phyloP scores from a whole-genome alignment of 2,329 filamentous ascomycete genomes.

The Esteya vermicola region DNA sequence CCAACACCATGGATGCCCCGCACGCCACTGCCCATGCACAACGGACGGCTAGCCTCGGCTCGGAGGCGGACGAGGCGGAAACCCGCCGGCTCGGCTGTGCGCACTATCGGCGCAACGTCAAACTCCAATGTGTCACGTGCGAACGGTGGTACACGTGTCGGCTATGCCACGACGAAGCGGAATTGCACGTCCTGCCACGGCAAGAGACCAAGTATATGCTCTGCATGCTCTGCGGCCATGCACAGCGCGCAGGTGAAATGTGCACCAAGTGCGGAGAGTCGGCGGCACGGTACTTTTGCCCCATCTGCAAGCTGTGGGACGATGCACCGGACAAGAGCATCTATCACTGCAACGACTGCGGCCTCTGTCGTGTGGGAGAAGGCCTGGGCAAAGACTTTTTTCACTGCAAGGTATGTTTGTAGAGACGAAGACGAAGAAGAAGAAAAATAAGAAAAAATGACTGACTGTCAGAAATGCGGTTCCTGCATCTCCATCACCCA shows the following conservation, averaged over 20 bases:
- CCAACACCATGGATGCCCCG: too few relatives aligned
- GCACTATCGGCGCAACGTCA: constrained; percentile 93
- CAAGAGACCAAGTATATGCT: constrained; percentile 88
- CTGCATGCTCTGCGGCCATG: constrained; percentile 84
- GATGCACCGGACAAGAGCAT: constrained; percentile 82
- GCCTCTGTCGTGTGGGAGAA: constrained; percentile 81
- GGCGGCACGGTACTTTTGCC: constrained; percentile 83
- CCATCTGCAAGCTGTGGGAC: constrained; percentile 93
- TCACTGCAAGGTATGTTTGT: constrained; percentile 83
- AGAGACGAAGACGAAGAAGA: too few relatives aligned
- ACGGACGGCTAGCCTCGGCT: too few relatives aligned
- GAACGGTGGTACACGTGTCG: constrained; percentile 89
- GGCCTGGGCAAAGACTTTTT: constrained; percentile 94
- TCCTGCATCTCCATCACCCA: constrained; percentile 88
- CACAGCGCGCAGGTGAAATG: constrained; percentile 66
- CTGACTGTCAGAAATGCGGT: constrained; percentile 54
- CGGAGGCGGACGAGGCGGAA: constrained; percentile 13
- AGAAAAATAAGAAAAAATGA: too few relatives aligned
- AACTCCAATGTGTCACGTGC: constrained; percentile 84
- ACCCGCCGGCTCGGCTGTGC: constrained; percentile 54
- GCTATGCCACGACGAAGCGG: constrained; percentile 76
- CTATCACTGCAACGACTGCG: constrained; percentile 92
- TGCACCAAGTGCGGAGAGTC: constrained; percentile 65
- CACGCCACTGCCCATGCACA: too few relatives aligned
- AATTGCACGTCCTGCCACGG: constrained; percentile 67